A percentile compares a stretch with the other conserved stretches of the same genome.
Conservation (phyloP, 169 alveolate species). For the Cryptosporidium tyzzeri region DNA sequence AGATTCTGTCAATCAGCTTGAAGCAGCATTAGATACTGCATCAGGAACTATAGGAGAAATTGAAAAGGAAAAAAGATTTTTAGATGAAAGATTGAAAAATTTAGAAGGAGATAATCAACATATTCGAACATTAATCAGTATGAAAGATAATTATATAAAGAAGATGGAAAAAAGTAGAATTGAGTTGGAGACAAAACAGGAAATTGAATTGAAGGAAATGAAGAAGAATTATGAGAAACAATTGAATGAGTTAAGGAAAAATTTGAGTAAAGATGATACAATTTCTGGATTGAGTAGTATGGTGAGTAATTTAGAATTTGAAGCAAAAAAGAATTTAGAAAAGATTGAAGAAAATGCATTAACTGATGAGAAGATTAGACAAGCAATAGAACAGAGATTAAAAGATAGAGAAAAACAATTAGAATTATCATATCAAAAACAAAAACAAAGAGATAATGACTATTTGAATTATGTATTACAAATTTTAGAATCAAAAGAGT, state of each 20-base stretch:
- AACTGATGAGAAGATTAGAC: conserved; percentile 44
- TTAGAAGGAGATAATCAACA: conserved; percentile 51
- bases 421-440: conserved; percentile 69
- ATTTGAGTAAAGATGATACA: conserved; percentile 54
- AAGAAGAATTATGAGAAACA: conserved; percentile 50
- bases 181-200: conserved; percentile 59
- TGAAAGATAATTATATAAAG: conserved; percentile 72
- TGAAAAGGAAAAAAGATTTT: conserved; percentile 57
- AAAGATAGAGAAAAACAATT: conserved; percentile 68
- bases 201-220: conserved; percentile 55
- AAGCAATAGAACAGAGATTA: conserved; percentile 34
- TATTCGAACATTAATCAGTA: conserved; percentile 34
- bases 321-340: conserved; percentile 52
- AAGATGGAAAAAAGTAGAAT: conserved; percentile 47
- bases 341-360: conserved; percentile 38
- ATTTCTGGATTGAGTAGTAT: conserved; percentile 58
- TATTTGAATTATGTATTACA: conserved; percentile 40
- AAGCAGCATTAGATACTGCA: conserved; percentile 49
- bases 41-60: conserved; percentile 54
- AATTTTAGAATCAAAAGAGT: conserved; percentile 46
- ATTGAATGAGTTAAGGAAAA: conserved; percentile 38
- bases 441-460: conserved; percentile 52
- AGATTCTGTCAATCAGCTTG: conserved; percentile 24
- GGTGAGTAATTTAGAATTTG: conserved; percentile 36
- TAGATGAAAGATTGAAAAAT: conserved; percentile 28